A percentile compares a stretch with the other conserved stretches of the same genome.
Evolutionary conservation across 2,329 filamentous ascomycete species (phyloP).

Genomic region (Colletotrichum sp.): DNA sequence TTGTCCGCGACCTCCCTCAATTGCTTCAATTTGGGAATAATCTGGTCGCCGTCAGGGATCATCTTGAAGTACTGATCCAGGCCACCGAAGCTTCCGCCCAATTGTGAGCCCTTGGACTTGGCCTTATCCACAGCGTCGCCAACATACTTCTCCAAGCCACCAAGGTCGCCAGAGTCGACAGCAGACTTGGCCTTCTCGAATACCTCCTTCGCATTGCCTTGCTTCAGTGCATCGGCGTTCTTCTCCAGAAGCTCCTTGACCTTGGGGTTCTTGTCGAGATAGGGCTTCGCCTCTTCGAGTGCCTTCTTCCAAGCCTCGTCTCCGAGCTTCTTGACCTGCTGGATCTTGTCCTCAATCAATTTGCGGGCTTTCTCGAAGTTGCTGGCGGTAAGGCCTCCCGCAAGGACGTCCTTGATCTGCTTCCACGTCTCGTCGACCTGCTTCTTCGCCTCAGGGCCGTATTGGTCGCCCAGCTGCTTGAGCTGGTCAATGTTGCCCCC

Average conservation of each 20-base stretch:
- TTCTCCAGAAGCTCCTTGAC: conserved; percentile 75
- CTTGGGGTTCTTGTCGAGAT: conserved; percentile 78
- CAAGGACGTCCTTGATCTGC: conserved; percentile 68
- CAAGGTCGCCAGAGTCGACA: conserved; percentile 63
- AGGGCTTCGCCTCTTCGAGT: conserved; percentile 72
- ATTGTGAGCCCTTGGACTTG: conserved; percentile 52
- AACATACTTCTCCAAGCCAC: conserved; percentile 65
- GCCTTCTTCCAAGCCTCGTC: conserved; percentile 77
- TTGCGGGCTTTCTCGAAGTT: conserved; percentile 62
- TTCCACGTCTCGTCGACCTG: conserved; percentile 74
- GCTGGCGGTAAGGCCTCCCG: conserved; percentile 60
- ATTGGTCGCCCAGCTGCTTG: conserved; percentile 71
- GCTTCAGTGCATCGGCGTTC: conserved; percentile 71
- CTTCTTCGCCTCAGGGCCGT: conserved; percentile 79
- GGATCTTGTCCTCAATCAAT: conserved; percentile 71
- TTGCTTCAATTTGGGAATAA: conserved; percentile 69
- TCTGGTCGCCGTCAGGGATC: conserved; percentile 68
- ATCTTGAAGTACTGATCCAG: conserved; percentile 69
- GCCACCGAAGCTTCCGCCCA: conserved; percentile 46
- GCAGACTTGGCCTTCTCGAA: conserved; percentile 67
- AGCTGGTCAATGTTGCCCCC: conserved; percentile 72
- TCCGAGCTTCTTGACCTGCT: conserved; percentile 70
- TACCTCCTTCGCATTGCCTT: conserved; percentile 68
- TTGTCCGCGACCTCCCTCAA: conserved; percentile 69
- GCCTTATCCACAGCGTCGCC: conserved; percentile 59